phyloP scores from a whole-genome alignment of 2,329 filamentous ascomycete species.

The Rhinocladiella similis region DNA sequence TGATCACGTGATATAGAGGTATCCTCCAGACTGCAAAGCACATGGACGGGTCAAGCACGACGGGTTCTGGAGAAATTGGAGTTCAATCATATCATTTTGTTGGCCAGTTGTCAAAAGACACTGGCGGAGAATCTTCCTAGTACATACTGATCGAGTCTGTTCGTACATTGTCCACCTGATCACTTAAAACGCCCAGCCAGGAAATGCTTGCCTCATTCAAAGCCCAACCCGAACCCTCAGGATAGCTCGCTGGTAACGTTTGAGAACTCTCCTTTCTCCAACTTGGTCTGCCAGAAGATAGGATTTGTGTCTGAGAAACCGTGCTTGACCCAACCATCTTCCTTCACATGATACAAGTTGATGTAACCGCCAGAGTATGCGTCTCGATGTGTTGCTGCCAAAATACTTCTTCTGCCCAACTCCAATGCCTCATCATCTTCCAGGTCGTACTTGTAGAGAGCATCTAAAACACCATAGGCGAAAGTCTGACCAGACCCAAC shows the following conservation, averaged over 20 bases:
- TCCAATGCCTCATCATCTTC: slow-evolving; percentile 84
- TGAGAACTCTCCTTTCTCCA: slow-evolving; percentile 97
- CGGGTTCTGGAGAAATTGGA: not conserved
- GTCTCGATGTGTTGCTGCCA: slow-evolving; percentile 94
- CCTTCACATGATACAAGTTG: slow-evolving; percentile 98
- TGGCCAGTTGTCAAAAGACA: slow-evolving; percentile 14
- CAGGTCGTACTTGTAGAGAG: slow-evolving; percentile 90
- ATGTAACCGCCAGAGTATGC: slow-evolving; percentile 99
- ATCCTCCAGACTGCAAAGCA: no score
- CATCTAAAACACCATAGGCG: slow-evolving; percentile 95
- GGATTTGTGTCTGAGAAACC: slow-evolving; percentile 98
- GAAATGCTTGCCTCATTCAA: slow-evolving; percentile 1
- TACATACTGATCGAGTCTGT: slow-evolving; percentile 20
- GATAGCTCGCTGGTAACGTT: slow-evolving; percentile 66
- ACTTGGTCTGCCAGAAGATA: slow-evolving; percentile 99
- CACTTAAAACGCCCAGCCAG: slow-evolving; percentile 2
- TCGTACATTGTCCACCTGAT: slow-evolving; percentile 13
- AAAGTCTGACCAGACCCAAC: slow-evolving; percentile 98
- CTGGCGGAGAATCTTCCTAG: slow-evolving; percentile 9
- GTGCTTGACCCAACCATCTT: slow-evolving; percentile 98
- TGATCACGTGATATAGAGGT: no score
- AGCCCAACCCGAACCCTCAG: not conserved
- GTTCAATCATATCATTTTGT: not conserved
- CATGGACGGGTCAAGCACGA: no score
- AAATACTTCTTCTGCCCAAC: slow-evolving; percentile 85